Evolutionary conservation across 73 alveolate genomes (phyloP).

Genomic region (Symbiodinium natans): DNA sequence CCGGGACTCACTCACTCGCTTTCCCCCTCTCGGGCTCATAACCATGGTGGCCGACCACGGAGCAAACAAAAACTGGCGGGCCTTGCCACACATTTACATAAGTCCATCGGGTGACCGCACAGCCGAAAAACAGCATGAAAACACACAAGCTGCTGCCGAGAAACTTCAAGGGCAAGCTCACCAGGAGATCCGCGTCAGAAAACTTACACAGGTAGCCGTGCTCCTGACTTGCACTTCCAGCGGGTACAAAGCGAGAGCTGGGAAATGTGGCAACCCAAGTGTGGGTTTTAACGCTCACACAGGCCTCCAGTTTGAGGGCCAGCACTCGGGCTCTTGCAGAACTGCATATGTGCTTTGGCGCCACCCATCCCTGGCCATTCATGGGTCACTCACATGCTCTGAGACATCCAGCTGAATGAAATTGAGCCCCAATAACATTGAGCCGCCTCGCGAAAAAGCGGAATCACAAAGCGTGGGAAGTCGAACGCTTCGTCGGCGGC

Average conservation of each 20-base stretch:
- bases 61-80: too few relatives aligned
- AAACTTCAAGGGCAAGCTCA: slow-evolving; percentile 64
- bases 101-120: too few relatives aligned
- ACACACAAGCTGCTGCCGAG: slow-evolving; percentile 9
- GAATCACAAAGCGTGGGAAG: slow-evolving; percentile 79
- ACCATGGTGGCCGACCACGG: too few relatives aligned
- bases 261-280: too few relatives aligned
- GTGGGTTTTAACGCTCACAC: too few relatives aligned
- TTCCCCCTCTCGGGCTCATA: too few relatives aligned
- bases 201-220: slow-evolving; percentile 71
- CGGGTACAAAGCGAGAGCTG: neutral
- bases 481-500: slow-evolving; percentile 81
- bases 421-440: too few relatives aligned
- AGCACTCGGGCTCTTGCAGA: slow-evolving; percentile 59
- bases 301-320: slow-evolving; percentile 77
- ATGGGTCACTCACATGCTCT: neutral
- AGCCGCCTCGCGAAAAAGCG: slow-evolving; percentile 65
- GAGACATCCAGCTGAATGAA: too few relatives aligned
- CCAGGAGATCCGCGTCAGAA: slow-evolving; percentile 54
- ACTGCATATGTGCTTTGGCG: slow-evolving; percentile 51
- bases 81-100: too few relatives aligned
- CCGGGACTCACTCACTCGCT: too few relatives aligned
- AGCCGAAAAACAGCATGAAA: too few relatives aligned
- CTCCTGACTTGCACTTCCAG: slow-evolving; percentile 2
- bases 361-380: slow-evolving; percentile 53